Evolutionary conservation across 371 early-diverging fungal species (phyloP).

Genomic region (Mucor irregularis): DNA sequence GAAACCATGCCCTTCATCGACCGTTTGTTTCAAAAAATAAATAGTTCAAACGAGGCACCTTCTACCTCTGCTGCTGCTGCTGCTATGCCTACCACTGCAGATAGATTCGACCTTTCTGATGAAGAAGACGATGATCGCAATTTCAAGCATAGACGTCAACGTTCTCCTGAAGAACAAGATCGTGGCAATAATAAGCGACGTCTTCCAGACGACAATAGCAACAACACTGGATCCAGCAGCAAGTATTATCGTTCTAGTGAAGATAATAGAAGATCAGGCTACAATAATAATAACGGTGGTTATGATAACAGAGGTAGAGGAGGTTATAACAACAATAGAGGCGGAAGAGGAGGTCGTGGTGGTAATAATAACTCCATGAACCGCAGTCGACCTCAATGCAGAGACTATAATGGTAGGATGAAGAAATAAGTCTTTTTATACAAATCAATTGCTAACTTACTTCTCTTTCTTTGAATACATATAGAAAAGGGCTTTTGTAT

Average conservation of each 20-base stretch:
- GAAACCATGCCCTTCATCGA: constrained; percentile 71
- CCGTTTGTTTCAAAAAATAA: constrained; percentile 58
- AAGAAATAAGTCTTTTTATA: too few species aligned
- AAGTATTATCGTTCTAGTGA: constrained; percentile 24
- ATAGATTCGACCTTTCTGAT: constrained; percentile 57
- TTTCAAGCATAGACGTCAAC: constrained; percentile 71
- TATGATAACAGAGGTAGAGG: constrained; percentile 20
- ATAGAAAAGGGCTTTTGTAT: constrained; percentile 74
- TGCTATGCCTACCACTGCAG: neutral
- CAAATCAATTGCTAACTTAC: too few species aligned
- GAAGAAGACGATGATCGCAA: constrained; percentile 70
- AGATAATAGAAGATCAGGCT: constrained; percentile 9
- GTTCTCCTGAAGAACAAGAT: constrained; percentile 32
- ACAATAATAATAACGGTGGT: neutral
- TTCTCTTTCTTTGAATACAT: too few species aligned
- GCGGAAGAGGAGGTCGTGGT: constrained; percentile 39
- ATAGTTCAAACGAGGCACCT: constrained; percentile 20
- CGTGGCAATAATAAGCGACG: constrained; percentile 30
- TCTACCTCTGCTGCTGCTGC: neutral
- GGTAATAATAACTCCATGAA: constrained; percentile 26
- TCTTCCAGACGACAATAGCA: constrained; percentile 19
- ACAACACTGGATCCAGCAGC: constrained; percentile 2
- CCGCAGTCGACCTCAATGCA: constrained; percentile 56
- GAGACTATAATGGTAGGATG: constrained; percentile 74
- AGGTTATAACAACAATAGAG: constrained; percentile 30